These are phyloP conservation scores for Neurospora pannonica DNA, from an alignment of 495 filamentous ascomycete species.

Conservation along the genomic window DNA sequence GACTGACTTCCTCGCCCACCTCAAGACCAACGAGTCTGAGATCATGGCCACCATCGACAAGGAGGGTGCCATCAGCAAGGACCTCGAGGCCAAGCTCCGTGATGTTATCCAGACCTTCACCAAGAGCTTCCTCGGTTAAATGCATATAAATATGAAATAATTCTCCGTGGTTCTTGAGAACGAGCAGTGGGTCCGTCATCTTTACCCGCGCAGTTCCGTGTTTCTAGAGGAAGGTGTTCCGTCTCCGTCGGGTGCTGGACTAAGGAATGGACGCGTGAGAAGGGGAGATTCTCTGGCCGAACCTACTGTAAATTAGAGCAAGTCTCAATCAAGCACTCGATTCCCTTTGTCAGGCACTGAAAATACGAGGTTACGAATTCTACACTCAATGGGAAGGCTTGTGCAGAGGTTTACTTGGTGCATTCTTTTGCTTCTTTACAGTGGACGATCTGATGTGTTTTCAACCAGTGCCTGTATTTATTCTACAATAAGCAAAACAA, in stretches of 20 bases:
- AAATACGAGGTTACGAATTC: not conserved
- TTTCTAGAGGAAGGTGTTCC: conserved; percentile 33
- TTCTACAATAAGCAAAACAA: not conserved
- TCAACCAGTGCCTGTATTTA: not conserved
- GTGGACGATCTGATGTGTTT: not conserved
- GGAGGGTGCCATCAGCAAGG: conserved; percentile 94
- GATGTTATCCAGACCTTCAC: conserved; percentile 73
- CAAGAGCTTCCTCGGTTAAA: conserved; percentile 71
- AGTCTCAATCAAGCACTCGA: conserved; percentile 41
- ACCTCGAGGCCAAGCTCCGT: conserved; percentile 79
- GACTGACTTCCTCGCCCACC: conserved; percentile 81
- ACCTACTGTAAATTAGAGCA: conserved; percentile 40
- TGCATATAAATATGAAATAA: conserved; percentile 25
- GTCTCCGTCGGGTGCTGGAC: conserved; percentile 31
- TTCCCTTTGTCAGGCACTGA: conserved; percentile 32
- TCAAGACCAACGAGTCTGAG: conserved; percentile 81
- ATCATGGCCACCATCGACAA: conserved; percentile 82
- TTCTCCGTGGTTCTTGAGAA: conserved; percentile 14
- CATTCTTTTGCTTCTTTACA: not conserved
- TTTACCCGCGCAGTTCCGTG: conserved; percentile 40
- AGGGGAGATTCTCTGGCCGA: conserved; percentile 29
- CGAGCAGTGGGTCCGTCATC: conserved; percentile 28
- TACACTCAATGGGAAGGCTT: not conserved
- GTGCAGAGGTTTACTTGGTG: not conserved
- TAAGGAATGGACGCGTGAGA: conserved; percentile 28